phyloP scores from a whole-genome alignment of 169 alveolate genomes.

The Plasmodium knowlesi region DNA sequence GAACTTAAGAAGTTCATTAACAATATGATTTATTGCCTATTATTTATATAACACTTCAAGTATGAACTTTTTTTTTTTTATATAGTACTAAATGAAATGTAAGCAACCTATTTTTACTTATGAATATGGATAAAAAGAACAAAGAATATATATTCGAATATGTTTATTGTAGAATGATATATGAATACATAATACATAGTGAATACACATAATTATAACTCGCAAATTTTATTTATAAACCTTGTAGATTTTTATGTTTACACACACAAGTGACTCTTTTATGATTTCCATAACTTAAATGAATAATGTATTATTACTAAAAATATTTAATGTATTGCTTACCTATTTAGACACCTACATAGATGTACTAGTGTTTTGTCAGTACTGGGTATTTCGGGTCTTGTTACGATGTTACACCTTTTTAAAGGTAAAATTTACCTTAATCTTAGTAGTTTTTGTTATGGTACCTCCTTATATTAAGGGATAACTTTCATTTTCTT shows the following conservation, averaged over 20 bases:
- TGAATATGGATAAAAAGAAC: background rate
- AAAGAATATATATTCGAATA: background rate
- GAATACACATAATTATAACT: background rate
- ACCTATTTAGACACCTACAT: background rate
- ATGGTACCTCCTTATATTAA: too few species aligned
- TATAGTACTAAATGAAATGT: background rate
- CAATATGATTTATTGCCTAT: background rate
- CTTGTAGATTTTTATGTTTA: background rate
- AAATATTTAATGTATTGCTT: background rate
- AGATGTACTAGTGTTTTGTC: background rate
- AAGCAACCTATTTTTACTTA: background rate
- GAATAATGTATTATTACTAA: background rate
- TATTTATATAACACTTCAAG: background rate
- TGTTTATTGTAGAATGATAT: background rate
- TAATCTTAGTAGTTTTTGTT: background rate
- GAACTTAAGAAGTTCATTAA: background rate
- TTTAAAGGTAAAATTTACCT: background rate
- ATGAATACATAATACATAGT: background rate
- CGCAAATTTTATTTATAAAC: background rate
- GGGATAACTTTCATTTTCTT: too few species aligned
- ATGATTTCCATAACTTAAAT: background rate
- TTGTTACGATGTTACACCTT: background rate
- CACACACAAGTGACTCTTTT: background rate
- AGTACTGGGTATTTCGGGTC: background rate
- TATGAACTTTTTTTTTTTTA: background rate